phyloP scores from a whole-genome alignment of 371 early-diverging fungal species.

The Rhizopus arrhizus region DNA sequence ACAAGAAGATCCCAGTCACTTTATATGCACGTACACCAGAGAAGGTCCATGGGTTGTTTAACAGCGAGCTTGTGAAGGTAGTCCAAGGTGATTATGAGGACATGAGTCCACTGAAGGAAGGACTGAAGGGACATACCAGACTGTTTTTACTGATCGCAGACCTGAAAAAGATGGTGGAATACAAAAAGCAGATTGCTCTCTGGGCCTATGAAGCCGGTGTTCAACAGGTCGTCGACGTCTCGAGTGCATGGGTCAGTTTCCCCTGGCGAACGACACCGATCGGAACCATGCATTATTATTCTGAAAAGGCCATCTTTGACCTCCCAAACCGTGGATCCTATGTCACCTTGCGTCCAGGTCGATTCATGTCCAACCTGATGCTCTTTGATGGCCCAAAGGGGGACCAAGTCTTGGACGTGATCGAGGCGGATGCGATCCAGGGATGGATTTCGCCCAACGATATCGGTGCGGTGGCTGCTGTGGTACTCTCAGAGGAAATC shows the following conservation, averaged over 20 bases:
- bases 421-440: constrained; percentile 1
- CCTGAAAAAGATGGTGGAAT: neutral
- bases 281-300: constrained; percentile 19
- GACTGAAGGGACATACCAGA: constrained; percentile 33
- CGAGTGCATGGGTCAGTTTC: constrained; percentile 15
- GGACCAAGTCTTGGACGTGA: constrained; percentile 3
- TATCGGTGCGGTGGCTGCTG: constrained; percentile 31
- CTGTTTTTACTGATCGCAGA: constrained; percentile 29
- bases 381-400: neutral
- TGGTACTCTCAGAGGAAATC: constrained; percentile 19
- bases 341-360: constrained; percentile 39
- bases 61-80: constrained; percentile 1
- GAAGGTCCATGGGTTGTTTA: constrained; percentile 13
- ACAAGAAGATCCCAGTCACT: constrained; percentile 13
- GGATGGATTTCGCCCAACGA: constrained; percentile 31
- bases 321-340: constrained; percentile 26
- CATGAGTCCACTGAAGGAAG: constrained; percentile 22
- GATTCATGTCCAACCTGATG: constrained; percentile 37
- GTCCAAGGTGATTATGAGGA: constrained; percentile 38
- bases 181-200: constrained; percentile 16
- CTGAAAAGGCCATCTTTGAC: constrained; percentile 31
- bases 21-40: constrained; percentile 19
- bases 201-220: constrained; percentile 37
- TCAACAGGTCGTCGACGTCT: constrained; percentile 40
- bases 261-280: constrained; percentile 27